Evolutionary conservation across 2,329 filamentous ascomycete genomes (phyloP), one percentile per base, ranked within the genome.

Genomic region (Colletotrichum sp.): DNA sequence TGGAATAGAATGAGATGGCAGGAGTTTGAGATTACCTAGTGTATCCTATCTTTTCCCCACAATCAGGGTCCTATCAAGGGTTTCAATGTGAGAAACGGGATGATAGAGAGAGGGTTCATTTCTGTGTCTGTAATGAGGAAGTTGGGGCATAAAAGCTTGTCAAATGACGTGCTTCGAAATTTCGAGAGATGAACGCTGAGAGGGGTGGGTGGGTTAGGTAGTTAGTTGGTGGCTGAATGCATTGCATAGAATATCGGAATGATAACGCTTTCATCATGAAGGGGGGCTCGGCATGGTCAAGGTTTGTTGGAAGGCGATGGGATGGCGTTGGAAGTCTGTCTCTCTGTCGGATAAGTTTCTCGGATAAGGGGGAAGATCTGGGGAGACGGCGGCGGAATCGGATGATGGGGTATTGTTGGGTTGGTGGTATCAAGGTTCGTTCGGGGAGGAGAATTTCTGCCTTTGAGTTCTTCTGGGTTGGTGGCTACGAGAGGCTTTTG

Each of bases 41-140:
- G 5, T n/a, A 0, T 4, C 3, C 6, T 12, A 1, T n/a, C 16
- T 43, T 18, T 43, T n/a, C 38, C 18, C 38, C 38, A 7, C 38
- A 48, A 48, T 48, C 5, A 48, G 38, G 38, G 38, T 6, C 38
- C 18, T 12, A 12, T 48, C 38, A 48, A 6, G 38, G 18, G 18
- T 3, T n/a, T 9, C 8, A 43, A n/a, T 36, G 9, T 43, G 38
- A n/a, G 16, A 16, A 36, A 36, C 34, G 34, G 15, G 34, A 43
- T 43, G 36, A 43, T 43, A 43, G 8, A 18, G 36, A 38, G 36
- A 43, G 18, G 18, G 18, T 43, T 43, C 38, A 10, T 9, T 43
- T 18, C 8, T 43, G 18, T n/a, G 38, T 18, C 4, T n/a, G 8
- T 43, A 18, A n/a, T 43, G 38, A 18, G 16, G 18, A n/a, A 43